Base-by-base conservation (phyloP, 2,329 filamentous ascomycete genomes). In the Aurifilum marmelostoma region DNA sequence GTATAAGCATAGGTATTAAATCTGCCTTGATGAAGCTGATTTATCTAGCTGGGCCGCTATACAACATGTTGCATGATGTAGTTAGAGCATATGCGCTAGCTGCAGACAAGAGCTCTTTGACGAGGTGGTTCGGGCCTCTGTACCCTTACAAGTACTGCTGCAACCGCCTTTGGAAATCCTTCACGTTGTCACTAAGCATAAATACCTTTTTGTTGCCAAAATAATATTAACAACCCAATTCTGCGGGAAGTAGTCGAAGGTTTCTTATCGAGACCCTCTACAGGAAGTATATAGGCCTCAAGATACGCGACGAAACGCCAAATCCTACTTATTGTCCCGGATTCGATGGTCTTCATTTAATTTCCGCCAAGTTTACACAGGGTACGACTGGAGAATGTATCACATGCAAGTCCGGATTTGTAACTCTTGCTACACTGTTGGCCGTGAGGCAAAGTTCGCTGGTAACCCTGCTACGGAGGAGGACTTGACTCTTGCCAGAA, bases 241-340 rank as follows among this genome's bases (percentile, higher is more conserved):
- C 50, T 1, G 60, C 29, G 6, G 27, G 60, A 12, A 34, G 59
- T 0, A 11, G 21, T 1, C 63, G 18, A 1, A 64, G 73, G 1
- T 79, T 83, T 61, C 76, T 89, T 0, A 73, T 77, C 0, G 6
- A 71, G 0, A 67, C 80, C 1, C 60, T 86, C 0, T 67, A 80
- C 0, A 70, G 74, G 0, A 52, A 75, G 11, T 87, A 83, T 70
- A 73, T 76, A 12, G 74, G 74, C 1, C 89, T 86, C 73, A 78
- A 81, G 41, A 27, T 83, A 1, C 87, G 90, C 73, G 80, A 82
- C 7, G 78, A 79, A 0, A 85, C 84, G 0, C 73, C 75, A 0
- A 77, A 88, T 66, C 76, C 81, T 12, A 85, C 79, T 0, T 89
- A 89, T 73, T 90, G 88, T 71, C 79, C 81, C 39, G 68, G 69